phyloP scores from a whole-genome alignment of 345 rosid genomes.

The Corchorus olitorius region DNA sequence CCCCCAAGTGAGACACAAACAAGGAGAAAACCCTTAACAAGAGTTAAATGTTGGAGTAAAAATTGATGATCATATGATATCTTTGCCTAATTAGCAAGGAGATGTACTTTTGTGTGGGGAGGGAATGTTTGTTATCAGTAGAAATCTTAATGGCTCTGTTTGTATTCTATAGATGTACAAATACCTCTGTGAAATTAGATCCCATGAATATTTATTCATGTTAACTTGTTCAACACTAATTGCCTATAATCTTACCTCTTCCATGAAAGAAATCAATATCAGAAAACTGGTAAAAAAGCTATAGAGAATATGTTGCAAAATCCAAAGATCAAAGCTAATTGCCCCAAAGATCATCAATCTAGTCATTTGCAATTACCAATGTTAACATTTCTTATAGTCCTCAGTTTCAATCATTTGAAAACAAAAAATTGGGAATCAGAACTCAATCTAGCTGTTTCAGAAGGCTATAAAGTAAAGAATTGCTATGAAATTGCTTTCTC shows the following conservation, averaged over 20 bases:
- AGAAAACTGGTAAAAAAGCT: background rate
- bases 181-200: slow-evolving; percentile 27
- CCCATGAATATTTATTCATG: slow-evolving; percentile 18
- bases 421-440: too few relatives aligned
- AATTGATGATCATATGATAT: slow-evolving; percentile 1
- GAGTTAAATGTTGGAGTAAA: background rate
- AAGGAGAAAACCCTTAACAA: background rate
- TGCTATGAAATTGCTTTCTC: too few relatives aligned
- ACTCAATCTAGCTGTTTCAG: too few relatives aligned
- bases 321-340: background rate
- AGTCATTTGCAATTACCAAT: background rate
- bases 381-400: too few relatives aligned
- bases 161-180: slow-evolving; percentile 40
- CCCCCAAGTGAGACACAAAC: slow-evolving; percentile 64
- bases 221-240: background rate
- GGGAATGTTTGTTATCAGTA: slow-evolving; percentile 25
- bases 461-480: too few relatives aligned
- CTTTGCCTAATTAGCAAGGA: background rate
- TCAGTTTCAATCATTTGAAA: too few relatives aligned
- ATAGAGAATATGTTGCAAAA: background rate
- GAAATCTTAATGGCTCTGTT: slow-evolving; percentile 33
- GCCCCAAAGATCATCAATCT: background rate
- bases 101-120: slow-evolving; percentile 16
- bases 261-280: too few relatives aligned
- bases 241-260: too few relatives aligned